Conservation (phyloP, 2,329 filamentous ascomycete species). For the Arthrobotrys entomopaga region DNA sequence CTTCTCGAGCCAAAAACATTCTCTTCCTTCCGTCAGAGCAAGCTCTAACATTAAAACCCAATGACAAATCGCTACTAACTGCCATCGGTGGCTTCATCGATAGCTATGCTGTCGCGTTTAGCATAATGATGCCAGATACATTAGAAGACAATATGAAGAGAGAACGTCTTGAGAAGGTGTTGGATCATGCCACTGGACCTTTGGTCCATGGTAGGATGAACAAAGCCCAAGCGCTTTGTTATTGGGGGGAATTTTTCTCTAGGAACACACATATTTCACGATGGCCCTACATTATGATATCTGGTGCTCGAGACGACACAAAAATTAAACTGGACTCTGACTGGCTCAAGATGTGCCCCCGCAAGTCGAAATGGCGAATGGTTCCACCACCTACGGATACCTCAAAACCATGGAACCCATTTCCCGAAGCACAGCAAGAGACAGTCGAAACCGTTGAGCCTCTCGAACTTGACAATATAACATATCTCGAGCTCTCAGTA, state of each 20-base stretch:
- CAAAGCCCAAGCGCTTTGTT: not conserved
- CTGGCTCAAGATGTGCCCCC: slow-evolving; percentile 1
- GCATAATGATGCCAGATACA: not conserved
- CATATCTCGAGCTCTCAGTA: not conserved
- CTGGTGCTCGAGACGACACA: not conserved
- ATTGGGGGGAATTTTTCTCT: slow-evolving; percentile 4
- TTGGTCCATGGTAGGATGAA: not conserved
- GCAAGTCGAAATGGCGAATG: not conserved
- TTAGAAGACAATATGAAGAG: not conserved
- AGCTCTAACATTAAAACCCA: not conserved
- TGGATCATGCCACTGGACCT: not conserved
- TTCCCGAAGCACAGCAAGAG: not conserved
- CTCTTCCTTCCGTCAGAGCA: not conserved
- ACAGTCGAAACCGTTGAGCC: not conserved
- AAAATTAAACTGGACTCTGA: not conserved
- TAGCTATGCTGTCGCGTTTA: slow-evolving; percentile 6
- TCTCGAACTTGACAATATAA: not conserved
- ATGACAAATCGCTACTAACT: not conserved
- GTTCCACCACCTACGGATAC: not conserved
- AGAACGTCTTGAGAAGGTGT: not conserved
- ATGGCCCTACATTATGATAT: not conserved
- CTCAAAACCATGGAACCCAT: slow-evolving; percentile 1
- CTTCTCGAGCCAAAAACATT: not conserved
- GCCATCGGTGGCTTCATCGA: slow-evolving; percentile 20
- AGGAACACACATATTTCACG: not conserved